Conservation (phyloP, 768 basidiomycete genomes). For the Mycena vitilis region DNA sequence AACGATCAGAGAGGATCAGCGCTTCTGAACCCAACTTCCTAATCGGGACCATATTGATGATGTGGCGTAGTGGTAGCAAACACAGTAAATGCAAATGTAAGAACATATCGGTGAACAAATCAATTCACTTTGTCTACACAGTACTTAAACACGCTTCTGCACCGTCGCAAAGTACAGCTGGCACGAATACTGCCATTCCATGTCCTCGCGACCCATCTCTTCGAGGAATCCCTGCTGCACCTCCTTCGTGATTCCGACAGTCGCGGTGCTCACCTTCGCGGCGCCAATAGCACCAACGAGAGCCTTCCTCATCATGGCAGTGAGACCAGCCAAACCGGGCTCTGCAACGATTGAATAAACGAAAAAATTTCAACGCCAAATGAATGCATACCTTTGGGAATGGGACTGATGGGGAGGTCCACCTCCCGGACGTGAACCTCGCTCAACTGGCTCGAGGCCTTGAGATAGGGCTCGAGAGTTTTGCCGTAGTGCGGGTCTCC, state of each 20-base stretch:
- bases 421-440: slow-evolving; percentile 23
- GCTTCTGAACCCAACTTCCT: too few species aligned
- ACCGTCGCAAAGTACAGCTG: slow-evolving; percentile 13
- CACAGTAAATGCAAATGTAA: too few species aligned
- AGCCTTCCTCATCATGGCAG: slow-evolving; percentile 21
- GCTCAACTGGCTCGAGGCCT: slow-evolving; percentile 5
- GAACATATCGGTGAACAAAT: too few species aligned
- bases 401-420: slow-evolving; percentile 14
- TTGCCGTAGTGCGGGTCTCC: slow-evolving; percentile 28
- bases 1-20: too few species aligned
- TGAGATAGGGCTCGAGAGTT: slow-evolving; percentile 16
- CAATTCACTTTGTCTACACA: not conserved
- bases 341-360: slow-evolving; percentile 4
- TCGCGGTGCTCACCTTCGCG: slow-evolving; percentile 10
- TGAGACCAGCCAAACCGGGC: slow-evolving; percentile 17
- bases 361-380: not conserved
- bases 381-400: slow-evolving; percentile 19
- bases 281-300: slow-evolving; percentile 25
- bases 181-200: slow-evolving; percentile 27
- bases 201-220: slow-evolving; percentile 20
- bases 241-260: slow-evolving; percentile 26
- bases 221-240: slow-evolving; percentile 20
- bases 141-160: slow-evolving; percentile 8
- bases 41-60: too few species aligned
- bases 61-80: too few species aligned